A percentile compares a stretch with the other conserved stretches of the same genome.
These are phyloP conservation scores for Herpotrichia juniperi DNA, from an alignment of 2,329 filamentous ascomycete species.

Conservation along the genomic window DNA sequence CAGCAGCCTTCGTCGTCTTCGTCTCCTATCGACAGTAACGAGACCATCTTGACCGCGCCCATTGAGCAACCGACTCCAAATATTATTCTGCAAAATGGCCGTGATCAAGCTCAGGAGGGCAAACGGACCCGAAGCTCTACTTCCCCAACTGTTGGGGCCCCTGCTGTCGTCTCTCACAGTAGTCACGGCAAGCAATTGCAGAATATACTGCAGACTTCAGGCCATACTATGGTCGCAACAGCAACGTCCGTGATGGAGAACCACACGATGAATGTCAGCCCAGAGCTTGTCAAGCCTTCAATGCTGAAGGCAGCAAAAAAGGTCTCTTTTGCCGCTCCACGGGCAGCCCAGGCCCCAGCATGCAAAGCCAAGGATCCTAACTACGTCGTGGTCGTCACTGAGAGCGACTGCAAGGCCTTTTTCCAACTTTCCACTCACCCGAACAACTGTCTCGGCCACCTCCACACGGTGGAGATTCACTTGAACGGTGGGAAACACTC, in stretches of 20 bases:
- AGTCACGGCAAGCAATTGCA: no score
- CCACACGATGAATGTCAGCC: not conserved
- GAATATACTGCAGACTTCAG: no score
- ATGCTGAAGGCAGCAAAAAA: not conserved
- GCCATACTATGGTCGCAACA: not conserved
- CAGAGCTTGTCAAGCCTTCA: not conserved
- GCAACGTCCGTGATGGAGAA: not conserved
- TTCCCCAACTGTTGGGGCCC: no score
- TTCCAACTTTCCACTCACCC: not conserved
- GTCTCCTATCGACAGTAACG: no score
- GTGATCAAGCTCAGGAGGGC: no score
- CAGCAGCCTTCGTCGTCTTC: no score
- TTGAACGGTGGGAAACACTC: slow-evolving; percentile 14
- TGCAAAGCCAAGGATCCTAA: not conserved
- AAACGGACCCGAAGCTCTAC: no score
- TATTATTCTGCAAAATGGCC: no score
- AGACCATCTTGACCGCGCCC: no score
- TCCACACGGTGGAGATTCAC: slow-evolving; percentile 11
- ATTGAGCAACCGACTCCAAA: no score
- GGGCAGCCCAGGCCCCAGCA: not conserved
- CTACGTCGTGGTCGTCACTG: not conserved
- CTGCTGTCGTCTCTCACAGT: no score
- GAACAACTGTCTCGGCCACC: not conserved
- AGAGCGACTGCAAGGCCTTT: not conserved
- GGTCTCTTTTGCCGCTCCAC: not conserved